Conservation (phyloP, 2,329 filamentous ascomycete species). For the Coleophoma crateriformis region DNA sequence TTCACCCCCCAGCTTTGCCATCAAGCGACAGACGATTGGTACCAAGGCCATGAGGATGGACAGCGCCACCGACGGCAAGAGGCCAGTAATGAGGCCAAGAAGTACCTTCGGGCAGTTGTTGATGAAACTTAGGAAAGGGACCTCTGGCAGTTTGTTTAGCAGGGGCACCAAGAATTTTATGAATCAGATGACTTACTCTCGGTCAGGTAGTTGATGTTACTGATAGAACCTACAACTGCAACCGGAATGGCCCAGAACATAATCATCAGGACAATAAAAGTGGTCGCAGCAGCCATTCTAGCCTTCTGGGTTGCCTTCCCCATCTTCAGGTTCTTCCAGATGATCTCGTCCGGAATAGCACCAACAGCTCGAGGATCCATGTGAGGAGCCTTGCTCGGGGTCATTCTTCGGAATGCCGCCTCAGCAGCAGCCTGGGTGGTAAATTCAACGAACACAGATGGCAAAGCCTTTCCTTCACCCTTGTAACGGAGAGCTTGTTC, state of each 20-base stretch:
- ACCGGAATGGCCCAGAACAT: conserved; percentile 79
- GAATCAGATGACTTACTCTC: conserved; percentile 24
- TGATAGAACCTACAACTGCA: conserved; percentile 76
- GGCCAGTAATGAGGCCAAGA: conserved; percentile 75
- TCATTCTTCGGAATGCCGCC: conserved; percentile 74
- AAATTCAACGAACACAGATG: conserved; percentile 86
- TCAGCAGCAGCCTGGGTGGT: conserved; percentile 76
- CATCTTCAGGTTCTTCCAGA: conserved; percentile 81
- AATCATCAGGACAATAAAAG: conserved; percentile 69
- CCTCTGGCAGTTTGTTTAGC: conserved; percentile 15
- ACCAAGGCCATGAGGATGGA: conserved; percentile 81
- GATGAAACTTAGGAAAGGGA: conserved; percentile 71
- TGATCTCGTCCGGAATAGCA: conserved; percentile 71
- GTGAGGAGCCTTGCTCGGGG: conserved; percentile 76
- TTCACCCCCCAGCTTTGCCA: conserved; percentile 73
- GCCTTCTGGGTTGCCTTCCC: conserved; percentile 77
- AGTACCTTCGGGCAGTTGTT: conserved; percentile 61
- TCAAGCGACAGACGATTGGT: conserved; percentile 72
- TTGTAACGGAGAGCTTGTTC: conserved; percentile 60
- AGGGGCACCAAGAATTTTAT: neutral
- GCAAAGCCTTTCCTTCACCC: conserved; percentile 51
- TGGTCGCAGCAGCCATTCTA: conserved; percentile 60
- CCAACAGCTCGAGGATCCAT: conserved; percentile 79
- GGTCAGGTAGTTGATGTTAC: conserved; percentile 71
- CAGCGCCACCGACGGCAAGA: conserved; percentile 74